Evolutionary conservation across 768 basidiomycete genomes (phyloP).

Genomic region (Coprinopsis sp.): DNA sequence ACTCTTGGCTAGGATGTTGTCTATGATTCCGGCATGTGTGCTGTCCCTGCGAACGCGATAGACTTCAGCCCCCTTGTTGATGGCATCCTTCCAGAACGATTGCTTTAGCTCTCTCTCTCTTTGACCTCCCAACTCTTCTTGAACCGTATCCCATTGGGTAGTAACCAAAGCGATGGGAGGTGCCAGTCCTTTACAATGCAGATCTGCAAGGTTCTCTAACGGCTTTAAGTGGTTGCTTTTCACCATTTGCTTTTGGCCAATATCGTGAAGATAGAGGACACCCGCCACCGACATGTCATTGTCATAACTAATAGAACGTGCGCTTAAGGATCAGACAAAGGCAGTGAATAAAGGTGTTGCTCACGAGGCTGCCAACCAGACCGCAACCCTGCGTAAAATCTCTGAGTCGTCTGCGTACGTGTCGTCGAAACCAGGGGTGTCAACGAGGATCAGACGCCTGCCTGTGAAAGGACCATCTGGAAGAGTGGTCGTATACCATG

Average conservation of each 20-base stretch:
- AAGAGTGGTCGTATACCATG: background rate
- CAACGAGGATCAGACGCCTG: conserved; percentile 8
- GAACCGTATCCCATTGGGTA: conserved; percentile 3
- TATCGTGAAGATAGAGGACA: conserved; percentile 2
- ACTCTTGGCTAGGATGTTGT: background rate
- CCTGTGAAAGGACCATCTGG: background rate
- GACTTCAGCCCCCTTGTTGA: background rate
- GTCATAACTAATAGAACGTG: background rate
- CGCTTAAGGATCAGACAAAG: background rate
- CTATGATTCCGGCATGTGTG: background rate
- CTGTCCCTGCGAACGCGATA: background rate
- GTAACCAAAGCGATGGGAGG: background rate
- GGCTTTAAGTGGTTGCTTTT: background rate
- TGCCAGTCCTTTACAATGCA: background rate
- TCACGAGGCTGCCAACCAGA: conserved; percentile 10
- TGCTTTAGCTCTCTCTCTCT: background rate
- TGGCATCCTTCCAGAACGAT: background rate
- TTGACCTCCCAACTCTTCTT: background rate
- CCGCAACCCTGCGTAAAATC: conserved; percentile 6
- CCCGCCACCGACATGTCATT: background rate
- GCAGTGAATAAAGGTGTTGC: background rate
- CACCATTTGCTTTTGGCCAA: background rate
- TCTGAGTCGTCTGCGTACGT: conserved; percentile 8
- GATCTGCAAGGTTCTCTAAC: background rate
- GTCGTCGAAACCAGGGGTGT: conserved; percentile 15